Evolutionary conservation across 306 rosid species (phyloP), one percentile per base, ranked within the genome.

Genomic region (Acmispon strigosus): DNA sequence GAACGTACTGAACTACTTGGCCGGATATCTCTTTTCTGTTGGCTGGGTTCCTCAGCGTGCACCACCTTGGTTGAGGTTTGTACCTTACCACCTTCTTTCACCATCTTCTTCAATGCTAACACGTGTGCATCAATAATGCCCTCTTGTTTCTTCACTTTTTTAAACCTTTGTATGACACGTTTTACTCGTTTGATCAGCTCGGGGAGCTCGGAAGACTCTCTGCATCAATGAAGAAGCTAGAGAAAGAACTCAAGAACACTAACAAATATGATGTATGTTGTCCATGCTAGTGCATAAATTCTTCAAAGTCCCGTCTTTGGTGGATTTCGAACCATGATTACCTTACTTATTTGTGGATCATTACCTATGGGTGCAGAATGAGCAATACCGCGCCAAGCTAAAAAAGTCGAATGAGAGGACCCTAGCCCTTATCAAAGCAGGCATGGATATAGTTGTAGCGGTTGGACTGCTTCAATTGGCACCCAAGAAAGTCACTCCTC

Each of bases 131-230:
- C 44, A 8, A 55, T 63, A 15, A 5, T 47, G 34, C 34, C 17
- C 52, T 48, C 29, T 49, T 49, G 8, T 42, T 20, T 12, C 34
- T 5, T 58, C 43, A 3, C 66, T 60, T 56, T 53, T 27, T 60
- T 36, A 37, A 39, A 67, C 78, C 53, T 70, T 48, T 63, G 60
- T 55, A 48, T 53, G 44, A 20, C 32, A 24, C 73, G 39, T 76
- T 79, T 59, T 37, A 55, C 48, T 43, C 37, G 54, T 72, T 72
- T 62, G 67, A 10, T 83, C 77, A 94, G 99, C 74, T 87, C 37
- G 99, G 99, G 48, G 99, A 94, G 89, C 77, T 94, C 4, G 97
- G 99, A 78, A 89, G 99, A 84, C 86, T 94, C 70, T 91, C 96
- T 43, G 81, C 80, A 70, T 86, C 91, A 13, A 77, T 86, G 84